Evolutionary conservation across 495 filamentous ascomycete genomes (phyloP).

Genomic region (Thermothielavioides terrestris): DNA sequence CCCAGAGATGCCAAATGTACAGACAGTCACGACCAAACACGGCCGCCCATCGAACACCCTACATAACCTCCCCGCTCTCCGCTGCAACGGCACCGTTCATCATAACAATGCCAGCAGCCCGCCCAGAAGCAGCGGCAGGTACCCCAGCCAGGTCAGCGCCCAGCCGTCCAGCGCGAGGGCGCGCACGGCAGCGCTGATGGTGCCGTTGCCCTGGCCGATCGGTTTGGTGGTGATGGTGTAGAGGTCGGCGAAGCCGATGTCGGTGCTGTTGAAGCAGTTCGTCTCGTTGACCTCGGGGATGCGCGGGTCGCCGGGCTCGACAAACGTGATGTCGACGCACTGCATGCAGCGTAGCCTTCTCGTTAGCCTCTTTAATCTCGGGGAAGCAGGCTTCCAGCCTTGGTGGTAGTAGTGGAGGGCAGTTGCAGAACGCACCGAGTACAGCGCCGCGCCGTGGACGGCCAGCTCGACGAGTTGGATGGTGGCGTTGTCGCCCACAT

Average conservation of each 20-base stretch:
- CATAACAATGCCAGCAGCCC: conserved; percentile 30
- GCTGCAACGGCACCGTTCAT: not conserved
- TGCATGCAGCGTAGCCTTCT: conserved; percentile 23
- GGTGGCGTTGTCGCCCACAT: conserved; percentile 81
- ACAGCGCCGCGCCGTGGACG: conserved; percentile 80
- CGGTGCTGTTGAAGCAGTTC: conserved; percentile 78
- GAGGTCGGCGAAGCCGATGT: conserved; percentile 65
- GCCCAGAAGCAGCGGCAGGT: conserved; percentile 28
- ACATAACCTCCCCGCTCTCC: not conserved
- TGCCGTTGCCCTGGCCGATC: conserved; percentile 25
- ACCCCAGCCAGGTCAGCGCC: conserved; percentile 25
- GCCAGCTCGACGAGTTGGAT: conserved; percentile 90
- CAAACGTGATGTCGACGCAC: conserved; percentile 86
- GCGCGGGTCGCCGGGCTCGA: conserved; percentile 54
- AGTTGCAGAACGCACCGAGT: conserved; percentile 60
- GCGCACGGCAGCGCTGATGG: conserved; percentile 16
- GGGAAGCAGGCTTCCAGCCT: not conserved
- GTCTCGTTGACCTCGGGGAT: conserved; percentile 60
- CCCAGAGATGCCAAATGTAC: conserved; percentile 15
- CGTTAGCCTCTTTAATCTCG: not conserved
- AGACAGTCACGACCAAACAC: not conserved
- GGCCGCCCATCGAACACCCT: not conserved
- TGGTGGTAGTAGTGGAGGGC: not conserved
- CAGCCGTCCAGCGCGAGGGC: conserved; percentile 6
- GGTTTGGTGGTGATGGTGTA: conserved; percentile 57